These are phyloP conservation scores for Cadophora sp. DNA, from an alignment of 2,329 filamentous ascomycete genomes.

Conservation along the genomic window DNA sequence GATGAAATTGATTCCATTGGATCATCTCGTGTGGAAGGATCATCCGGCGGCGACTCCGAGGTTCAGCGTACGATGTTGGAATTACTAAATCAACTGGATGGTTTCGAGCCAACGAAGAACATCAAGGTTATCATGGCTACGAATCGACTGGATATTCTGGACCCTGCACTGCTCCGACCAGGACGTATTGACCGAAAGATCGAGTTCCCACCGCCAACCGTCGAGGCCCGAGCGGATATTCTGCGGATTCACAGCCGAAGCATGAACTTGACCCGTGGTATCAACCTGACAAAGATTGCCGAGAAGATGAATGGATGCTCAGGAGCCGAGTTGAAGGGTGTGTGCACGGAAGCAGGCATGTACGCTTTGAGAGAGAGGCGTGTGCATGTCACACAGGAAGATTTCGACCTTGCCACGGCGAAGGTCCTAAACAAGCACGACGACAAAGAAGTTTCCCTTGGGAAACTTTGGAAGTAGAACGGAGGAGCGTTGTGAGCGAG, in stretches of 20 bases:
- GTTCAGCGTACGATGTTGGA: conserved; percentile 99
- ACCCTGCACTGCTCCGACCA: conserved; percentile 92
- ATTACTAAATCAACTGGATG: conserved; percentile 96
- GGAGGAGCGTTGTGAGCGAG: neutral
- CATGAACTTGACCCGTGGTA: conserved; percentile 98
- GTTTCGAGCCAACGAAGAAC: conserved; percentile 99
- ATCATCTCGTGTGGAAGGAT: conserved; percentile 94
- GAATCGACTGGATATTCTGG: conserved; percentile 95
- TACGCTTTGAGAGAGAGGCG: conserved; percentile 93
- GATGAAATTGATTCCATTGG: conserved; percentile 99
- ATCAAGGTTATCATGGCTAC: conserved; percentile 99
- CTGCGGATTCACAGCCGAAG: conserved; percentile 95
- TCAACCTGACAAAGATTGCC: conserved; percentile 97
- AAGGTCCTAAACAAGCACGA: conserved; percentile 99
- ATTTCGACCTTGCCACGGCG: conserved; percentile 97
- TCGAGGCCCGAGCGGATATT: conserved; percentile 97
- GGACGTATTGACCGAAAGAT: conserved; percentile 99
- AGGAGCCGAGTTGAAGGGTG: conserved; percentile 96
- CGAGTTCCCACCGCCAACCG: conserved; percentile 95
- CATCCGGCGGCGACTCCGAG: conserved; percentile 93
- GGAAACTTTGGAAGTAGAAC: conserved; percentile 81
- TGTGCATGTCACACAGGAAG: conserved; percentile 98
- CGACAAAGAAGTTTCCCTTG: conserved; percentile 60
- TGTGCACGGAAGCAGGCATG: conserved; percentile 99
- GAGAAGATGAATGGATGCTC: conserved; percentile 99